Evolutionary conservation across 306 rosid species (phyloP).

Genomic region (Gleditsia sinensis): DNA sequence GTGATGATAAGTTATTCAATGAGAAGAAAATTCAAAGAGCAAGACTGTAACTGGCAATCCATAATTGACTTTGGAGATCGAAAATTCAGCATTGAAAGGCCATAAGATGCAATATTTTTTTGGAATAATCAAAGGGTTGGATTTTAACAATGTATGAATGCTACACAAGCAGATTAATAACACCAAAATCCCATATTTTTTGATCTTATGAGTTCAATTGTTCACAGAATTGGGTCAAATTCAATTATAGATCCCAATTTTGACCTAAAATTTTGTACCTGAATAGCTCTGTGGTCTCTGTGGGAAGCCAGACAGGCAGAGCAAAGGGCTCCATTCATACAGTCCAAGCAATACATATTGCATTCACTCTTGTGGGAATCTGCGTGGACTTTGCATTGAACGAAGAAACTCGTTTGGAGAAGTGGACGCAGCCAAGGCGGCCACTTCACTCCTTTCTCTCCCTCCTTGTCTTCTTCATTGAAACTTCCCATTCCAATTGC

Average conservation of each 20-base stretch:
- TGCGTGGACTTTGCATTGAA: constrained; percentile 61
- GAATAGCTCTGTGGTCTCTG: constrained; percentile 57
- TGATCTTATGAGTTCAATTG: not conserved
- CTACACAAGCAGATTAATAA: constrained; percentile 13
- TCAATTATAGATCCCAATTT: constrained; percentile 1
- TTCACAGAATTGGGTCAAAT: constrained; percentile 24
- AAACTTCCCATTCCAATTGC: constrained; percentile 10
- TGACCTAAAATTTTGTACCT: constrained; percentile 41
- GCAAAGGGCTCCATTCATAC: constrained; percentile 69
- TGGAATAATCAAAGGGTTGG: constrained; percentile 34
- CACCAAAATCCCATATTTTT: not conserved
- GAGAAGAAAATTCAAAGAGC: constrained; percentile 28
- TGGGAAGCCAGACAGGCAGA: constrained; percentile 63
- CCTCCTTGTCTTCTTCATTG: constrained; percentile 26
- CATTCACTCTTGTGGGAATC: constrained; percentile 76
- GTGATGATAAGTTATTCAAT: constrained; percentile 11
- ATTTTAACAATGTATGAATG: constrained; percentile 33
- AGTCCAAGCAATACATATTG: constrained; percentile 76
- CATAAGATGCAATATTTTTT: constrained; percentile 5
- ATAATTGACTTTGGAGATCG: constrained; percentile 41
- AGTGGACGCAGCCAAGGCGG: constrained; percentile 68
- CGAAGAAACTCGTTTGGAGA: constrained; percentile 62
- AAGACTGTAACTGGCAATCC: constrained; percentile 34
- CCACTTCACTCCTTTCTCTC: constrained; percentile 55
- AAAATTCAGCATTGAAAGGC: constrained; percentile 30